phyloP scores from a whole-genome alignment of 495 filamentous ascomycete genomes.

The Poronia punctata region DNA sequence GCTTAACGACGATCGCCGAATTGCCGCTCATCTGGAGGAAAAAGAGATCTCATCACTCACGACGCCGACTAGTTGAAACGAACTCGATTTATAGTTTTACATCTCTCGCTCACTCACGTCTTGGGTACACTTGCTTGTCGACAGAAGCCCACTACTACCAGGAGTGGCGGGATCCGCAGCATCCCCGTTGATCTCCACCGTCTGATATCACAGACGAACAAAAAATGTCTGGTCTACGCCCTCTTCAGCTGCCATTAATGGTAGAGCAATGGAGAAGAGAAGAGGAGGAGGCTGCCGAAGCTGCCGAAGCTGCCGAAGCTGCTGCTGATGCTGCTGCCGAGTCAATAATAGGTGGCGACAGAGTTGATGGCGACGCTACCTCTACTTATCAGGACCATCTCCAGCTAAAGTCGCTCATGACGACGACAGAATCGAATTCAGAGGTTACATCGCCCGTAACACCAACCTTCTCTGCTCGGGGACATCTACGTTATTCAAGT shows the following conservation, averaged over 20 bases:
- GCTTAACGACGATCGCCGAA: background rate
- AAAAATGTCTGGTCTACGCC: constrained; percentile 47
- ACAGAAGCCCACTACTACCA: too few species aligned
- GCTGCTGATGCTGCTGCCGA: too few species aligned
- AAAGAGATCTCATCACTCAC: background rate
- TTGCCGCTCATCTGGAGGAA: background rate
- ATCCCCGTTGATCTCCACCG: constrained; percentile 6
- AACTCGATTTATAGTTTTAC: background rate
- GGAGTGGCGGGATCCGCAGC: too few species aligned
- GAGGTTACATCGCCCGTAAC: constrained; percentile 53
- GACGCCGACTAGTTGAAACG: background rate
- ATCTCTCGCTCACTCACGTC: too few species aligned
- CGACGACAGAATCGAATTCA: constrained; percentile 44
- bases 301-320: too few species aligned
- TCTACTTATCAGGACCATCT: background rate
- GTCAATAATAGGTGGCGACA: background rate
- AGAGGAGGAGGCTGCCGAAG: constrained; percentile 23
- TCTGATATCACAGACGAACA: constrained; percentile 1
- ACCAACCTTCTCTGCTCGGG: constrained; percentile 52
- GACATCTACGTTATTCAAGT: constrained; percentile 49
- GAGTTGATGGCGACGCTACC: background rate
- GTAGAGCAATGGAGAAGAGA: constrained; percentile 45
- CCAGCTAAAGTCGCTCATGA: constrained; percentile 17
- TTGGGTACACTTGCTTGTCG: too few species aligned
- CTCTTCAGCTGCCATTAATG: constrained; percentile 42